These are phyloP conservation scores for Phialophora tarda DNA, from an alignment of 2,329 filamentous ascomycete genomes.

Conservation along the genomic window DNA sequence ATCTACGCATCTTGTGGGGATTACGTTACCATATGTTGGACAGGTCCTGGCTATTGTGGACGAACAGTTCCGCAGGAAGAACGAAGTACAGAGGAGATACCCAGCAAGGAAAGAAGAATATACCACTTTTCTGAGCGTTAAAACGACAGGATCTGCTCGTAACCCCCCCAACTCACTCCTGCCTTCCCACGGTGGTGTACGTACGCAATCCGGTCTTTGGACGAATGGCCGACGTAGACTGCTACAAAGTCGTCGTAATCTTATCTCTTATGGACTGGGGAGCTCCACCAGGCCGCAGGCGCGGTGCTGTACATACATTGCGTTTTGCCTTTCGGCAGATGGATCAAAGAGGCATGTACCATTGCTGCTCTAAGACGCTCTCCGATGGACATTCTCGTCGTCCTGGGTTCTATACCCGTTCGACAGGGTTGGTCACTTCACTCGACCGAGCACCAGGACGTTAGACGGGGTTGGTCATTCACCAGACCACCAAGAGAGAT, in stretches of 20 bases:
- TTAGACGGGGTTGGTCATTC: too few species aligned
- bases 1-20: neutral
- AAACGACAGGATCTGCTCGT: neutral
- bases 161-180: neutral
- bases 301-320: neutral
- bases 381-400: too few species aligned
- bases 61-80: neutral
- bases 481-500: too few species aligned
- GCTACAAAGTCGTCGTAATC: constrained; percentile 8
- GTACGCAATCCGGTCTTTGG: neutral
- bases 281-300: neutral
- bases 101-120: neutral
- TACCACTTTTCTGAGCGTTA: neutral
- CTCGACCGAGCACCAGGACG: too few species aligned
- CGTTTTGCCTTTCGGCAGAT: neutral
- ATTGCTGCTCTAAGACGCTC: too few species aligned
- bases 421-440: too few species aligned
- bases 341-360: neutral
- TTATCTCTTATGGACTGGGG: neutral
- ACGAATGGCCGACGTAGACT: neutral
- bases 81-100: constrained; percentile 1
- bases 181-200: neutral
- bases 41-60: neutral
- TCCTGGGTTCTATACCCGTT: too few species aligned
- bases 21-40: neutral